These are phyloP conservation scores for Nidula niveotomentosa DNA, from an alignment of 1,284 basidiomycete genomes.

Conservation along the genomic window DNA sequence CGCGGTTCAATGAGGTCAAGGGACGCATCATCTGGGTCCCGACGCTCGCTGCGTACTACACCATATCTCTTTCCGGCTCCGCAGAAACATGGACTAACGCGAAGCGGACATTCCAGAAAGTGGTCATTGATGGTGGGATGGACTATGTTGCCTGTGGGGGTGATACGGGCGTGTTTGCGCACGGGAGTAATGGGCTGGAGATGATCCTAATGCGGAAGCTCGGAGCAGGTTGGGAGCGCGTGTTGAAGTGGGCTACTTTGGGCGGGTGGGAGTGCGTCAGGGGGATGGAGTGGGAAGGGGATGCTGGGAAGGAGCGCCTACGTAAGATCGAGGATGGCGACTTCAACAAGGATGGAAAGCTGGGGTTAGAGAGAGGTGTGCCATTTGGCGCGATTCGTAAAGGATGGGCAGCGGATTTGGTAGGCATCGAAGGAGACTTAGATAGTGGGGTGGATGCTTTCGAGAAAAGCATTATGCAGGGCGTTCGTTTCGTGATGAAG, in stretches of 20 bases:
- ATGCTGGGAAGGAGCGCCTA: slow-evolving; percentile 29
- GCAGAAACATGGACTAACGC: slow-evolving; percentile 38
- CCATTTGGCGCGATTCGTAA: slow-evolving; percentile 52
- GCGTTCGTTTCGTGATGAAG: slow-evolving; percentile 60
- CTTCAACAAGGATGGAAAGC: slow-evolving; percentile 1
- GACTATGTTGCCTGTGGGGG: slow-evolving; percentile 59
- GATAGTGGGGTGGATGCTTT: slow-evolving; percentile 40
- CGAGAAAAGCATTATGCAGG: slow-evolving; percentile 37
- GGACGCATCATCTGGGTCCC: slow-evolving; percentile 51
- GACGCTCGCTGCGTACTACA: slow-evolving; percentile 55
- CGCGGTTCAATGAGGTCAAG: slow-evolving; percentile 20
- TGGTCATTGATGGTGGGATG: slow-evolving; percentile 38
- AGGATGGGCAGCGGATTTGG: slow-evolving; percentile 62
- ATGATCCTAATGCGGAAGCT: slow-evolving; percentile 59
- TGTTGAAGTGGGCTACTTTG: slow-evolving; percentile 60
- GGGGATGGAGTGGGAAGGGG: slow-evolving; percentile 49
- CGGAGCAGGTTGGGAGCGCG: slow-evolving; percentile 51
- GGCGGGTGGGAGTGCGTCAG: slow-evolving; percentile 60
- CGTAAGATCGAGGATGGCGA: slow-evolving; percentile 21
- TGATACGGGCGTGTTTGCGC: slow-evolving; percentile 63
- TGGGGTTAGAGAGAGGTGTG: slow-evolving; percentile 50
- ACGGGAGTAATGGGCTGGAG: slow-evolving; percentile 62
- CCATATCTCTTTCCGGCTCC: slow-evolving; percentile 13
- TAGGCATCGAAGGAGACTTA: slow-evolving; percentile 45
- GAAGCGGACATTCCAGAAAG: slow-evolving; percentile 37